A percentile compares a stretch with the other conserved stretches of the same genome.
phyloP scores from a whole-genome alignment of 345 rosid species.

The Gossypium arboreum region DNA sequence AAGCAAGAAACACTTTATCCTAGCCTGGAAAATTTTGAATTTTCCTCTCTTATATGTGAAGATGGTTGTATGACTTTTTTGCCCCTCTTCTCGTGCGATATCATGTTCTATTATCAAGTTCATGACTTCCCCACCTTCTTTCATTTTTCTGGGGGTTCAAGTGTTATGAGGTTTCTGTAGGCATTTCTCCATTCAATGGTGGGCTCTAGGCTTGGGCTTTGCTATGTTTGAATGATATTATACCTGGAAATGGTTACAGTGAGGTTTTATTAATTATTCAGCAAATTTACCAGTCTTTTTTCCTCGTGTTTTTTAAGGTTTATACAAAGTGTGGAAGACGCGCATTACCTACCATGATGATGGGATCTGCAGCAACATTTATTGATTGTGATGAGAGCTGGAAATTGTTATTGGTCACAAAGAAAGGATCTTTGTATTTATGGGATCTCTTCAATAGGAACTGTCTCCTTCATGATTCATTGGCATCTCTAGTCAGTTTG shows the following conservation, averaged over 20 bases:
- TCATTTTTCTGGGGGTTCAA: neutral
- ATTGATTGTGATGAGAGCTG: conserved; percentile 90
- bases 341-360: conserved; percentile 91
- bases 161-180: neutral
- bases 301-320: conserved; percentile 43
- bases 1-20: neutral
- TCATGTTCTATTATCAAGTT: neutral
- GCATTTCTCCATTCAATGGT: neutral
- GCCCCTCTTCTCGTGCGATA: neutral
- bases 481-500: conserved; percentile 64
- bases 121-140: neutral
- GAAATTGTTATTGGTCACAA: conserved; percentile 84
- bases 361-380: conserved; percentile 91
- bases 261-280: neutral
- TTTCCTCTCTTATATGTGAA: neutral
- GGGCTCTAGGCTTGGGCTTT: neutral
- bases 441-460: conserved; percentile 83
- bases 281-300: neutral
- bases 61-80: neutral
- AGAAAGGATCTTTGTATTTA: conserved; percentile 73
- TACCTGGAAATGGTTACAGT: neutral
- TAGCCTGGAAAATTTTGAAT: neutral
- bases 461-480: conserved; percentile 75
- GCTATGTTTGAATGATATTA: conserved; percentile 1
- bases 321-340: conserved; percentile 96